Base-by-base conservation (phyloP, 495 filamentous ascomycete genomes). In the Trypethelium eluteriae region DNA sequence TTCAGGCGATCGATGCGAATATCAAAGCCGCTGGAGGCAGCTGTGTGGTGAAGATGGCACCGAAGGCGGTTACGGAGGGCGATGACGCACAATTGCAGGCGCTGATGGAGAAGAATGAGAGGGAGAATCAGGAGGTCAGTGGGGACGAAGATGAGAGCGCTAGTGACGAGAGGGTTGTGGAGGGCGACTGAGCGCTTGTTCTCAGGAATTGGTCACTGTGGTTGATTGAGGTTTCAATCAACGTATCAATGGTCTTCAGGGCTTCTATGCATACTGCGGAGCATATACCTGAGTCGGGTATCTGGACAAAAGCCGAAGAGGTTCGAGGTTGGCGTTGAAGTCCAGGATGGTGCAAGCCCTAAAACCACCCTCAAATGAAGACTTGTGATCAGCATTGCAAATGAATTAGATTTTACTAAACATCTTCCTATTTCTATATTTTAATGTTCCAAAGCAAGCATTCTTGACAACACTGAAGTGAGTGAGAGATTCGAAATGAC, bases 61-160 rank as follows among this genome's bases (percentile, higher is more conserved):
- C 94, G 50, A 98, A 98, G 86, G 94, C 94, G 16, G 95, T 98
- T 67, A 98, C 93, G 3, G 94, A 98, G 84, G 93, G 91, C 71
- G 94, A 98, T 74, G 94, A 98, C 79, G 94, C 93, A 35, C 92
- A 96, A 74, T 81, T 98, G 70, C 90, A 96, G 77, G 95, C 93
- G 57, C 82, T 98, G 67, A 98, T 98, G 94, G 94, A 98, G 81
- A 98, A 97, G 87, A 87, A 92, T 69, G 94, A 96, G 82, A 88
- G 93, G 68, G 94, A 98, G 85, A 98, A 98, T 80, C 88, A 88
- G 76, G 90, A 97, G 77, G 90, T 98, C 66, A 95, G 91, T 74
- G 94, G 94, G 61, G 94, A 98, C 75, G 95, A 98, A 82, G 91
- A 89, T 76, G 83, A 89, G 77, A 94, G 89, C 71, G 93, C 94